These are phyloP conservation scores for Xylaria telfairii DNA, from an alignment of 495 filamentous ascomycete species.

Conservation along the genomic window DNA sequence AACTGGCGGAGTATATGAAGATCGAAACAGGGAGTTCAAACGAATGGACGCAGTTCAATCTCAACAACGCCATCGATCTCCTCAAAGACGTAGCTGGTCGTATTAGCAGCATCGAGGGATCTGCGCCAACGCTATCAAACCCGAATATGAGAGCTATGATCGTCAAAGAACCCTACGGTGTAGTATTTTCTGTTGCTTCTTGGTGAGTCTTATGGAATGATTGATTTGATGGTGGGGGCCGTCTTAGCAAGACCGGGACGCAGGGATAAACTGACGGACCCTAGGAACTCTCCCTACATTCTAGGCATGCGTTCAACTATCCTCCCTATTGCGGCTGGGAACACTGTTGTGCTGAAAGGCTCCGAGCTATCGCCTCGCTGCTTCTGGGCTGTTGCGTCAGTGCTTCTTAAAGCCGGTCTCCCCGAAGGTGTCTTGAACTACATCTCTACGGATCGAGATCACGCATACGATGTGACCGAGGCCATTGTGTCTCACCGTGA, in stretches of 20 bases:
- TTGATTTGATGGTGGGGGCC: not conserved
- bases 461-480: not conserved
- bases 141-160: not conserved
- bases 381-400: slow-evolving; percentile 2
- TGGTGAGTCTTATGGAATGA: not conserved
- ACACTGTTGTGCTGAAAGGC: not conserved
- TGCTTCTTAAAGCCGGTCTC: not conserved
- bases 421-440: not conserved
- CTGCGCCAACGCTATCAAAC: not conserved
- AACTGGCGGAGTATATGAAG: not conserved
- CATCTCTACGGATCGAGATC: not conserved
- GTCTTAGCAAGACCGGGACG: not conserved
- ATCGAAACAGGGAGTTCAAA: not conserved
- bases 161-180: not conserved
- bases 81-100: slow-evolving; percentile 1
- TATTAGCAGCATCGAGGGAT: not conserved
- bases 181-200: not conserved
- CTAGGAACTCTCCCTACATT: not conserved
- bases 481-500: slow-evolving; percentile 4
- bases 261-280: not conserved
- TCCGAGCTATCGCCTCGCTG: not conserved
- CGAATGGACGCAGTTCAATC: slow-evolving; percentile 7
- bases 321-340: not conserved
- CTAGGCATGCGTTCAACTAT: slow-evolving; percentile 4
- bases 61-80: not conserved